Conservation (phyloP, 441 rosid species). For the Kokia cookei region DNA sequence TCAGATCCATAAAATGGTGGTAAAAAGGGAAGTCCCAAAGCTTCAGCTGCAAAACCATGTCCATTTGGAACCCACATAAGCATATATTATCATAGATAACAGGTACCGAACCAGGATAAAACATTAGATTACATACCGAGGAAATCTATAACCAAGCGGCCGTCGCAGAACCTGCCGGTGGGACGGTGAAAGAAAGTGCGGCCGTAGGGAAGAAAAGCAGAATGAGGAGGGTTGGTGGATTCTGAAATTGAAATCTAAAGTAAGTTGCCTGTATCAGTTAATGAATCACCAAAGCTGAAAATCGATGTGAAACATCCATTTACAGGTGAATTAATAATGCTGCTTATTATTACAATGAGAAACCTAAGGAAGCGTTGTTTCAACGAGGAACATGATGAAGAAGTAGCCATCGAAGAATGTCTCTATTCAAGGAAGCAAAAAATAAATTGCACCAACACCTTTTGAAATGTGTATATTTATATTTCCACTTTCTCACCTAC, state of each 20-base stretch:
- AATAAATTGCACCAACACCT: background rate
- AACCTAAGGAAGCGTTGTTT: background rate
- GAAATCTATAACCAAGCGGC: slow-evolving; percentile 52
- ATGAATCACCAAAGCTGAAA: slow-evolving; percentile 54
- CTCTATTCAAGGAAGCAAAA: background rate
- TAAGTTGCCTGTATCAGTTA: slow-evolving; percentile 44
- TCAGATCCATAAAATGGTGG: slow-evolving; percentile 29
- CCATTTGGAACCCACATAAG: background rate
- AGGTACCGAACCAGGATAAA: too few species aligned
- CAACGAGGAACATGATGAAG: background rate
- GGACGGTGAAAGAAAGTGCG: slow-evolving; percentile 34
- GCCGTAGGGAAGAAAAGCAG: slow-evolving; percentile 32
- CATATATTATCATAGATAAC: too few species aligned
- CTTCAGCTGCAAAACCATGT: slow-evolving; percentile 25
- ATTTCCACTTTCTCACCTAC: background rate
- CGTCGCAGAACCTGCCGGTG: slow-evolving; percentile 40
- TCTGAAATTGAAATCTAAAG: slow-evolving; percentile 1
- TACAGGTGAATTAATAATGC: background rate
- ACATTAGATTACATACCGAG: slow-evolving; percentile 21
- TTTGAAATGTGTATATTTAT: background rate
- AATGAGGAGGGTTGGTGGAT: slow-evolving; percentile 13
- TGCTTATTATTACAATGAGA: background rate
- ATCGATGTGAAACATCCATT: slow-evolving; percentile 18
- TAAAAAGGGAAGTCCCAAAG: slow-evolving; percentile 32
- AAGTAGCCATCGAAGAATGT: background rate